These are phyloP conservation scores for Boechera retrofracta DNA, from an alignment of 345 rosid species.

Conservation along the genomic window DNA sequence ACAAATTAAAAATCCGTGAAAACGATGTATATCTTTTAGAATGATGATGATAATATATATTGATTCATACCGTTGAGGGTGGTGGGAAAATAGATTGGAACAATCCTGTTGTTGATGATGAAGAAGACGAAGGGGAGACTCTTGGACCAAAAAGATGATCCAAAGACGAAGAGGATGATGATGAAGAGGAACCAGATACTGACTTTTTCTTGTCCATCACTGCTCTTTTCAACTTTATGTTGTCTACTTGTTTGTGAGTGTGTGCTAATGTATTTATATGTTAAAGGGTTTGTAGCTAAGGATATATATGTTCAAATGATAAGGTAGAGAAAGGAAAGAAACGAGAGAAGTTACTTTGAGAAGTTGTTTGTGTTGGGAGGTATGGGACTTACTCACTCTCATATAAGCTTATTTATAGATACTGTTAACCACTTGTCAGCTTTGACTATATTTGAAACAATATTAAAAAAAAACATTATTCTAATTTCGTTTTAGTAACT, in stretches of 20 bases:
- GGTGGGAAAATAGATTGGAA: conserved; percentile 48
- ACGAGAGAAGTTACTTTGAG: conserved; percentile 22
- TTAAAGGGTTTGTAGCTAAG: conserved; percentile 30
- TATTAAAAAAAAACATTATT: not conserved
- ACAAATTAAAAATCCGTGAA: not conserved
- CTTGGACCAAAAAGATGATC: conserved; percentile 50
- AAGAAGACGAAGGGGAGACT: conserved; percentile 41
- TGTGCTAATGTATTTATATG: conserved; percentile 15
- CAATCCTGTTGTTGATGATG: conserved; percentile 43
- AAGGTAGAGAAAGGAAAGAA: conserved; percentile 22
- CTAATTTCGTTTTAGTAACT: not conserved
- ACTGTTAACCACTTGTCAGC: conserved; percentile 4
- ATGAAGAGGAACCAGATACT: conserved; percentile 40
- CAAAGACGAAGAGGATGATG: conserved; percentile 38
- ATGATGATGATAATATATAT: not conserved
- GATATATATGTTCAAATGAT: conserved; percentile 11
- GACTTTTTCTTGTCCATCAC: conserved; percentile 48
- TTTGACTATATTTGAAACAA: conserved; percentile 22
- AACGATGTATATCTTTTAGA: not conserved
- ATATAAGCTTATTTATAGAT: conserved; percentile 41
- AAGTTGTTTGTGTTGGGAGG: conserved; percentile 29
- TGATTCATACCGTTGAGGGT: conserved; percentile 35
- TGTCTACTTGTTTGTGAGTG: not conserved
- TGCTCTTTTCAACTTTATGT: conserved; percentile 27
- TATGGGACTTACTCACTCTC: conserved; percentile 29